A percentile compares a stretch with the other conserved stretches of the same genome.
These are phyloP conservation scores for Nemophila menziesii DNA, from an alignment of 257 asterid species.

Conservation along the genomic window DNA sequence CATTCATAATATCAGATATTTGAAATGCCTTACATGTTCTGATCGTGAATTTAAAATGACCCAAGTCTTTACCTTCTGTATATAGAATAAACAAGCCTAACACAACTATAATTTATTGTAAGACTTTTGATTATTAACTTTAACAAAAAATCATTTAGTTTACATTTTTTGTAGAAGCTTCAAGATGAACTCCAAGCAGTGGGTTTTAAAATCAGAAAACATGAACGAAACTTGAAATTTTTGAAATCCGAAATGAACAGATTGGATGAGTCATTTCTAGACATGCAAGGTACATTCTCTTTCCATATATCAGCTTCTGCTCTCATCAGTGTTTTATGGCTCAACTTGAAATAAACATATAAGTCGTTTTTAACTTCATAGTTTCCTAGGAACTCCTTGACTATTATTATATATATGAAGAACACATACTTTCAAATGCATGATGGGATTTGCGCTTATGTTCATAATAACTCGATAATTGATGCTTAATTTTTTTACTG, in stretches of 20 bases:
- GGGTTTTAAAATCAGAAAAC: constrained; percentile 55
- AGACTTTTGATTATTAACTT: background rate
- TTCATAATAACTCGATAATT: too few relatives aligned
- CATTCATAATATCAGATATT: background rate
- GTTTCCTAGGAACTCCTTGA: background rate
- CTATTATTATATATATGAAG: background rate
- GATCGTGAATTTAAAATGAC: background rate
- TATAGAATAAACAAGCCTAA: background rate
- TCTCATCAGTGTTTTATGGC: constrained; percentile 6
- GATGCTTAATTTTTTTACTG: too few relatives aligned
- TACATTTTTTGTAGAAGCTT: constrained; percentile 36
- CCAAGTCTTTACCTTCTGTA: background rate
- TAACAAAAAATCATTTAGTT: background rate
- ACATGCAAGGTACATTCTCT: constrained; percentile 36
- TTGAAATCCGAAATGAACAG: constrained; percentile 28
- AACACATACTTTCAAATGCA: background rate
- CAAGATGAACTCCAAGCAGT: constrained; percentile 45
- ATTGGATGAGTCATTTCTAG: constrained; percentile 48
- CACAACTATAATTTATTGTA: background rate
- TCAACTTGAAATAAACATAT: background rate
- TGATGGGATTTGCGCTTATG: background rate
- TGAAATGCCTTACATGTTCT: background rate
- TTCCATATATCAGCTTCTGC: constrained; percentile 3
- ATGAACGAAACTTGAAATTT: constrained; percentile 45
- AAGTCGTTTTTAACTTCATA: too few relatives aligned